These are phyloP conservation scores for Pezicula radicicola DNA, from an alignment of 2,329 filamentous ascomycete genomes.

Conservation along the genomic window DNA sequence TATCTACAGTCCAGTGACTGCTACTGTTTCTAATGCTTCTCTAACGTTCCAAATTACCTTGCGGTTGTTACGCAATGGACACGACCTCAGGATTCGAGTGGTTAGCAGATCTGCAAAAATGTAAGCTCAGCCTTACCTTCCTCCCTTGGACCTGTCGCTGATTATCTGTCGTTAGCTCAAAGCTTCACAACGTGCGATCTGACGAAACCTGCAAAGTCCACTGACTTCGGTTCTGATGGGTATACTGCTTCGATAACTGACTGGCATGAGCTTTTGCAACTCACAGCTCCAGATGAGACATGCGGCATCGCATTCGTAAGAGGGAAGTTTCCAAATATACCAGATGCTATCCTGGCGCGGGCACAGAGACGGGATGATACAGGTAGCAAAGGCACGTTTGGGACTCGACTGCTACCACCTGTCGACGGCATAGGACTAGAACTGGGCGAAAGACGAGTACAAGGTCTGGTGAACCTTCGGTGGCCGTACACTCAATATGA, in stretches of 20 bases:
- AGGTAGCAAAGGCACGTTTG: conserved; percentile 16
- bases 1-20: neutral
- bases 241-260: conserved; percentile 16
- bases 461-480: conserved; percentile 16
- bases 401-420: conserved; percentile 6
- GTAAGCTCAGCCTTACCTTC: conserved; percentile 1
- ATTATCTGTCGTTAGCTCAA: conserved; percentile 6
- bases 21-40: neutral
- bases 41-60: neutral
- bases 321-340: conserved; percentile 13
- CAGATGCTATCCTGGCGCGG: conserved; percentile 15
- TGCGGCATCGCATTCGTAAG: conserved; percentile 16
- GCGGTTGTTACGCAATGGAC: neutral
- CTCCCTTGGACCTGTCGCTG: neutral
- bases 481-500: conserved; percentile 18
- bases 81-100: conserved; percentile 6
- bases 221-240: conserved; percentile 15
- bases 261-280: conserved; percentile 18
- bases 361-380: conserved; percentile 12
- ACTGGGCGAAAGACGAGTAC: conserved; percentile 11
- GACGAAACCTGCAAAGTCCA: conserved; percentile 13
- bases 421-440: conserved; percentile 7
- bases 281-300: conserved; percentile 14
- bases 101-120: conserved; percentile 12
- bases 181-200: conserved; percentile 12